A percentile compares a stretch with the other conserved stretches of the same genome.
These are phyloP conservation scores for Ophiosphaerella korrae DNA, from an alignment of 2,329 filamentous ascomycete species.

Conservation along the genomic window DNA sequence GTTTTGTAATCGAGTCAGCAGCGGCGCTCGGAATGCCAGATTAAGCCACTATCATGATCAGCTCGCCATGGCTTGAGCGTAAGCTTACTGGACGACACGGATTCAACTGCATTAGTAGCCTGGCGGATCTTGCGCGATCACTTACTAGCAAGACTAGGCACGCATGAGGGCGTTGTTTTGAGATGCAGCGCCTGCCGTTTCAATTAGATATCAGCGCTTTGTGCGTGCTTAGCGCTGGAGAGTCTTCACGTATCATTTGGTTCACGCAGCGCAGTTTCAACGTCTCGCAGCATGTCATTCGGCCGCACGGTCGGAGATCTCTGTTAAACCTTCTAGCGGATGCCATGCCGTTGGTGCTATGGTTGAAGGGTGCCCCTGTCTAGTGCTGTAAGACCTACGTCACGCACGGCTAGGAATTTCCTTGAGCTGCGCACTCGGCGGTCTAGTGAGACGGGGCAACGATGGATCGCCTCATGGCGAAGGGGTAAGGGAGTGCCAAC, in stretches of 20 bases:
- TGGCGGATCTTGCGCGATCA: slow-evolving; percentile 4
- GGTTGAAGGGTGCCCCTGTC: slow-evolving; percentile 10
- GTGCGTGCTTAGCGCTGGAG: slow-evolving; percentile 16
- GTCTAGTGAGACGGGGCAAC: neutral
- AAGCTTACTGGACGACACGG: slow-evolving; percentile 23
- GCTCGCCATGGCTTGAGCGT: slow-evolving; percentile 14
- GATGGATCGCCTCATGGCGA: neutral
- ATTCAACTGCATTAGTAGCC: slow-evolving; percentile 19
- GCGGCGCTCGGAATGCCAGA: slow-evolving; percentile 30
- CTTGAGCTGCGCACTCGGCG: slow-evolving; percentile 3
- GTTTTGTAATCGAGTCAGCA: slow-evolving; percentile 26
- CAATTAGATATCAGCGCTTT: slow-evolving; percentile 11
- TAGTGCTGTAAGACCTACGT: slow-evolving; percentile 14
- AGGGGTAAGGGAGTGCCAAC: too few relatives aligned
- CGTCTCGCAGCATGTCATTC: slow-evolving; percentile 10
- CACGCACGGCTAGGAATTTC: slow-evolving; percentile 20
- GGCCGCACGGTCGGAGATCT: slow-evolving; percentile 11
- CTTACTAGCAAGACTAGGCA: neutral
- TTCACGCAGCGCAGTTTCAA: slow-evolving; percentile 13
- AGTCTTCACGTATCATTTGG: too few relatives aligned
- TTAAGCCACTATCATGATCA: slow-evolving; percentile 25
- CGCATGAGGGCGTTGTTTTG: slow-evolving; percentile 6
- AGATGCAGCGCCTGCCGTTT: slow-evolving; percentile 20
- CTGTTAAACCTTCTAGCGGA: slow-evolving; percentile 17
- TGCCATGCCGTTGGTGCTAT: slow-evolving; percentile 12